Percentiles rank a stretch among this genome's conserved stretches.
phyloP scores from a whole-genome alignment of 805 yeast species.

The Ogataea polymorpha region DNA sequence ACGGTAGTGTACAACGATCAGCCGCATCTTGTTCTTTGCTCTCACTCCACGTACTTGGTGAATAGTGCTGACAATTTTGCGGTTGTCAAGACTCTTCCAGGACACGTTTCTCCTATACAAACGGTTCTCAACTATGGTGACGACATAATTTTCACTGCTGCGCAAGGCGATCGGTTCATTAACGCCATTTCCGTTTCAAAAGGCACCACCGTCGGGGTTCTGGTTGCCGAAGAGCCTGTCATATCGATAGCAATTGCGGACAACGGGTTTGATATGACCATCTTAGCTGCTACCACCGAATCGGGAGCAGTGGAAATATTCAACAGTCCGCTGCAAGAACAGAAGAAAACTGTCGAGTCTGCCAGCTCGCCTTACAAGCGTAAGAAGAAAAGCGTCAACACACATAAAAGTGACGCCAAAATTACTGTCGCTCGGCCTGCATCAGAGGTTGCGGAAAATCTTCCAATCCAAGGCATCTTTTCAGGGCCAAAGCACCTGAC shows the following conservation, averaged over 20 bases:
- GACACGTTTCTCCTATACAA: constrained; percentile 69
- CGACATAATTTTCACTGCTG: constrained; percentile 60
- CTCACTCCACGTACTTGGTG: constrained; percentile 60
- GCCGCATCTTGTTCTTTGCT: constrained; percentile 56
- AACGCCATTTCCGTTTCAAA: constrained; percentile 58
- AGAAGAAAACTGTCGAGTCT: constrained; percentile 11
- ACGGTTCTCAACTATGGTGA: constrained; percentile 40
- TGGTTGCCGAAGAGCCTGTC: constrained; percentile 69
- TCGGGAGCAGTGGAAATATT: constrained; percentile 74
- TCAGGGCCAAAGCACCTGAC: constrained; percentile 36
- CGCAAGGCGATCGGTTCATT: constrained; percentile 77
- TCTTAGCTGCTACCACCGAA: constrained; percentile 63
- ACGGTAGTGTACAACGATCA: constrained; percentile 24
- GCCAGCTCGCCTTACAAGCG: constrained; percentile 32
- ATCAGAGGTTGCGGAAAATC: constrained; percentile 30
- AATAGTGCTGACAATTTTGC: constrained; percentile 37
- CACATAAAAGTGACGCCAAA: constrained; percentile 48
- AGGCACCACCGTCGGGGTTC: constrained; percentile 47
- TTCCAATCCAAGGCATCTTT: constrained; percentile 22
- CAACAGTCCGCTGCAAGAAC: constrained; percentile 44
- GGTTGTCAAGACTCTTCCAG: constrained; percentile 59
- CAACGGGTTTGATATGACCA: constrained; percentile 30
- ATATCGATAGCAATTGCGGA: constrained; percentile 37
- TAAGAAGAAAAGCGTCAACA: constrained; percentile 46
- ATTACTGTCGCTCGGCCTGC: constrained; percentile 49